A percentile compares a stretch with the other conserved stretches of the same genome.
Conservation (phyloP, 495 filamentous ascomycete species). For the Aspergillus conjunctus region DNA sequence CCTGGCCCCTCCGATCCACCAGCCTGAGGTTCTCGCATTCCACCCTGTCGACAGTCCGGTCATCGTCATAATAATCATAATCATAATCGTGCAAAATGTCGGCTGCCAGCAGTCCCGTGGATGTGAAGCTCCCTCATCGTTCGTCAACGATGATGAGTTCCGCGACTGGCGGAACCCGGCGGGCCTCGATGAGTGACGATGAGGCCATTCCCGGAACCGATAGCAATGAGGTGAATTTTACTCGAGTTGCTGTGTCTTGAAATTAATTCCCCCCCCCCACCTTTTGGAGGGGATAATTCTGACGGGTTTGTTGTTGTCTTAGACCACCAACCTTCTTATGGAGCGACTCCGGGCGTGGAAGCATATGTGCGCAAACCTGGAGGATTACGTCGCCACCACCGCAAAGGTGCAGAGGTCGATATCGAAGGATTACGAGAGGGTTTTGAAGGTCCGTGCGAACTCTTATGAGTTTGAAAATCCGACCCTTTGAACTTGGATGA, state of each 20-base stretch:
- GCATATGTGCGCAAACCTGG: constrained; percentile 85
- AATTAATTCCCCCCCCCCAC: too few species aligned
- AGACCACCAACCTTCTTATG: constrained; percentile 76
- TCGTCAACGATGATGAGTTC: constrained; percentile 55
- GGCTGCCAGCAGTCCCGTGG: constrained; percentile 38
- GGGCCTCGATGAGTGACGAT: constrained; percentile 51
- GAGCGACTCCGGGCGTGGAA: constrained; percentile 94
- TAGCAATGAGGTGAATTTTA: constrained; percentile 63
- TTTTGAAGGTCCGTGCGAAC: constrained; percentile 68
- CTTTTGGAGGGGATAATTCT: constrained; percentile 12
- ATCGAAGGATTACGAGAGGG: constrained; percentile 93
- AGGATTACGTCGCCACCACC: constrained; percentile 80
- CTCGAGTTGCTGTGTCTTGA: background rate
- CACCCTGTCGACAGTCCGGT: background rate
- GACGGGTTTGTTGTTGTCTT: background rate
- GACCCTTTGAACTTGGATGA: background rate
- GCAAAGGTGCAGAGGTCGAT: constrained; percentile 83
- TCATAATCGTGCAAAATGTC: constrained; percentile 31
- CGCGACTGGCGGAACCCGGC: constrained; percentile 44
- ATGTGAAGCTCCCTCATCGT: constrained; percentile 55
- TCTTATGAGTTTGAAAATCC: background rate
- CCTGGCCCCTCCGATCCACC: background rate
- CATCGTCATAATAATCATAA: background rate
- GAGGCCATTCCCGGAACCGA: constrained; percentile 77
- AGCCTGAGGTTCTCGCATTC: background rate